Base-by-base conservation (phyloP, 768 basidiomycete species). In the Mycena filopes region DNA sequence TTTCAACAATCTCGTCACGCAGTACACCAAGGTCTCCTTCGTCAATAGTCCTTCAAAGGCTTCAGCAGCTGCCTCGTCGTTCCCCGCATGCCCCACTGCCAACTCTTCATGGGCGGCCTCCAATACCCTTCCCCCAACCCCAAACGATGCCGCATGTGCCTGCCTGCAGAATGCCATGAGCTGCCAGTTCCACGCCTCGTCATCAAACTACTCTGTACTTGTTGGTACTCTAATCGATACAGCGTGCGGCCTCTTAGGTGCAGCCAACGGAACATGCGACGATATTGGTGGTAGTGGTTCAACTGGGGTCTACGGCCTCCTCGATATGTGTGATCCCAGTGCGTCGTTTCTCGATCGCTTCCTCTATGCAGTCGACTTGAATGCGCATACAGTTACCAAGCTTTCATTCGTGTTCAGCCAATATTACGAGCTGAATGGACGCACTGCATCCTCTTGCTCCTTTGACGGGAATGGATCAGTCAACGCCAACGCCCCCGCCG, bases 391-490 rank as follows among this genome's bases (percentile, higher is more conserved):
- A 93, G 93, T 86, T 43, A 83, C 91, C 77, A 91, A 94, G 82
- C 78, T 95, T 38, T 93, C 92, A 23, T 97, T 87, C 75, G 88
- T 90, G 50, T 92, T 96, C 50, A 38, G 36, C 26, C 47, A 57
- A 51, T 64, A 62, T 28, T 57, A 31, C 26, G 55, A 60, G 40
- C 41, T 60, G 41, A 60, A 64, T 47, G 50, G 50, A 51, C 84
- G 85, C 66, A 79, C 88, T 57, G 72, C 79, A 20, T 80, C 84
- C 55, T 82, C 92, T 10, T 97, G 95, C 79, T 86, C 84, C 80
- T 97, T 98, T 74, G 76, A 77, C 55, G 94, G 95, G 10, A 98
- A 98, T 73, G 95, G 89, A 7, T 94, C 93, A 18, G 81, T 94
- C 67, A 92, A 93, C 71, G 13, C 80, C 18, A 73, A 72, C 4